Percentiles rank a stretch among this genome's conserved stretches.
Evolutionary conservation across 2,329 filamentous ascomycete species (phyloP).

Genomic region (Colletotrichum sp.): DNA sequence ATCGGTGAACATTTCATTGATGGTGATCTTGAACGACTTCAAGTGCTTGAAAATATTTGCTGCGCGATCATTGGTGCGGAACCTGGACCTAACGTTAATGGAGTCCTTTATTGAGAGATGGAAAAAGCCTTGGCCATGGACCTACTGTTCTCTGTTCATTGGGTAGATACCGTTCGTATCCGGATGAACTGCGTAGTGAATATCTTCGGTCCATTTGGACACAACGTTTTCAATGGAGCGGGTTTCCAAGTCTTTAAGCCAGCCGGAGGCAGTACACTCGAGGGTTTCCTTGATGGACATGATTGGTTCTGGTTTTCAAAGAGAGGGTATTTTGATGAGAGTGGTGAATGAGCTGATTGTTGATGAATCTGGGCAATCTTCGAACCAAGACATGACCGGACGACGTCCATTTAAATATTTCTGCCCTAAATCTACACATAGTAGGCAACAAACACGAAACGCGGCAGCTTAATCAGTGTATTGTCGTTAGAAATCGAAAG

Average conservation of each 20-base stretch:
- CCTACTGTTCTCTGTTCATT: background rate
- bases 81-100: rapidly evolving
- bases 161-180: background rate
- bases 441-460: background rate
- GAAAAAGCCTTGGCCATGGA: too few species aligned
- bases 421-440: rapidly evolving
- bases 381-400: rapidly evolving
- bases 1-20: too few species aligned
- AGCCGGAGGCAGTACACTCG: background rate
- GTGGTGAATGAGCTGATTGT: rapidly evolving
- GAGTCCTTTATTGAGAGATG: background rate
- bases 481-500: background rate
- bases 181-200: background rate
- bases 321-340: too few species aligned
- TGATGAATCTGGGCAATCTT: background rate
- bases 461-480: rapidly evolving
- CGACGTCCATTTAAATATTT: background rate
- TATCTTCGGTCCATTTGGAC: too few species aligned
- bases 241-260: rapidly evolving
- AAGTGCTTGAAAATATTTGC: too few species aligned
- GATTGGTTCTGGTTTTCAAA: too few species aligned
- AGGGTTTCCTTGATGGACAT: background rate
- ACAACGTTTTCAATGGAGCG: too few species aligned
- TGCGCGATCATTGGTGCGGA: rapidly evolving
- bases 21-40: too few species aligned